These are phyloP conservation scores for Bifiguratus adelaidae DNA, from an alignment of 192 early-diverging fungal genomes.

Conservation along the genomic window DNA sequence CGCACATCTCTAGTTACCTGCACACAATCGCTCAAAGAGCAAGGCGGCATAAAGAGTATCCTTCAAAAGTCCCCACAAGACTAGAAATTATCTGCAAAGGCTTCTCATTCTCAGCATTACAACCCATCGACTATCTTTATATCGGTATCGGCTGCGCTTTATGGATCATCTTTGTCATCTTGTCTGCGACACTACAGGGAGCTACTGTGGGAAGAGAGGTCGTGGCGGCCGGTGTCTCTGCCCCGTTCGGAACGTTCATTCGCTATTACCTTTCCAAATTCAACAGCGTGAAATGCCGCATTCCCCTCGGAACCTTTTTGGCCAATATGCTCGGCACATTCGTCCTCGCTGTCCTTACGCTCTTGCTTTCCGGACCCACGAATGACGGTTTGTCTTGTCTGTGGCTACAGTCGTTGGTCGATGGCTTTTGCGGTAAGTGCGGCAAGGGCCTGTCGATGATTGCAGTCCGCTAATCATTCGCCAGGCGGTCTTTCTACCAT, in stretches of 20 bases:
- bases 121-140: too few relatives aligned
- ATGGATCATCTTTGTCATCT: slow-evolving; percentile 17
- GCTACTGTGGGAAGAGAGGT: slow-evolving; percentile 13
- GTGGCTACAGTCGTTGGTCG: slow-evolving; percentile 24
- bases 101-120: too few relatives aligned
- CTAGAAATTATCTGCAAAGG: too few relatives aligned
- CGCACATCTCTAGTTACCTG: slow-evolving; percentile 30
- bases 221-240: slow-evolving; percentile 32
- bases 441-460: background rate
- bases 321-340: slow-evolving; percentile 35
- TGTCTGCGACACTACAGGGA: slow-evolving; percentile 20
- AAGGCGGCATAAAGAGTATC: background rate
- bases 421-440: slow-evolving; percentile 45
- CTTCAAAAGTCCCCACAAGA: background rate
- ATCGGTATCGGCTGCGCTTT: too few relatives aligned
- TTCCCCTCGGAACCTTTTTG: slow-evolving; percentile 38
- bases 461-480: background rate
- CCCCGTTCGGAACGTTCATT: slow-evolving; percentile 23
- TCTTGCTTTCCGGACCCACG: slow-evolving; percentile 19
- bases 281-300: slow-evolving; percentile 15
- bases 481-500: slow-evolving; percentile 28
- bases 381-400: slow-evolving; percentile 17
- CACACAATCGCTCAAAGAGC: too few relatives aligned
- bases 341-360: slow-evolving; percentile 24
- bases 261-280: slow-evolving; percentile 37